Percentiles rank a stretch among this genome's conserved stretches.
Evolutionary conservation across 805 yeast species (phyloP).

Genomic region (Metschnikowia amazonensis): DNA sequence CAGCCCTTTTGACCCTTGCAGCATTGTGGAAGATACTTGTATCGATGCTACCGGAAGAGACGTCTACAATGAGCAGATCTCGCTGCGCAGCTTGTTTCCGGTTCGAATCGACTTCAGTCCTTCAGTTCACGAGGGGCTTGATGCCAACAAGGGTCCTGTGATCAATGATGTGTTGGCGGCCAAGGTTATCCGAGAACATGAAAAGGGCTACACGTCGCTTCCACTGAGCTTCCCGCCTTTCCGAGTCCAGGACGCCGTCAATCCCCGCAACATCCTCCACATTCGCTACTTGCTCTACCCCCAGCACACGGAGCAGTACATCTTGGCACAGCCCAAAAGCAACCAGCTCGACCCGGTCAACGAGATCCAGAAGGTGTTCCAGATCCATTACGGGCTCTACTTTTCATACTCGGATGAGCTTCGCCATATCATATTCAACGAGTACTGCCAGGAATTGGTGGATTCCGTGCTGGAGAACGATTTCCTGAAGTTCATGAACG

Average conservation of each 20-base stretch:
- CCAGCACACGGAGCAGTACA: constrained; percentile 46
- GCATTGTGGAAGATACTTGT: constrained; percentile 30
- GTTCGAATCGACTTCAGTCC: constrained; percentile 12
- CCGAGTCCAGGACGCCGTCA: constrained; percentile 17
- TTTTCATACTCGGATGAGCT: constrained; percentile 36
- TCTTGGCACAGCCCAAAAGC: constrained; percentile 48
- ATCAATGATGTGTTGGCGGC: constrained; percentile 30
- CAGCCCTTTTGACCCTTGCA: constrained; percentile 41
- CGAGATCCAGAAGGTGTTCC: constrained; percentile 51
- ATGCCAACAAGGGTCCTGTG: constrained; percentile 20
- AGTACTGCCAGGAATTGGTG: constrained; percentile 33
- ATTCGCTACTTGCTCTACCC: constrained; percentile 33
- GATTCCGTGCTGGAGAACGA: constrained; percentile 30
- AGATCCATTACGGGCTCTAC: constrained; percentile 38
- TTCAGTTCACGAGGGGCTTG: constrained; percentile 18
- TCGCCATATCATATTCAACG: constrained; percentile 28
- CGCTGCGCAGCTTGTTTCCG: constrained; percentile 13
- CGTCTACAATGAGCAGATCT: constrained; percentile 33
- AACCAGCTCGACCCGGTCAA: constrained; percentile 59
- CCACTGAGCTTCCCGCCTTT: constrained; percentile 38
- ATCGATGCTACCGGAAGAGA: constrained; percentile 25
- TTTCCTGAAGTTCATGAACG: constrained; percentile 32
- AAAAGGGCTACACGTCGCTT: constrained; percentile 30
- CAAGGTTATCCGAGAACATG: constrained; percentile 26
- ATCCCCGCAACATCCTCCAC: constrained; percentile 28